phyloP scores from a whole-genome alignment of 2,329 filamentous ascomycete species.

The Aureobasidium sp. region DNA sequence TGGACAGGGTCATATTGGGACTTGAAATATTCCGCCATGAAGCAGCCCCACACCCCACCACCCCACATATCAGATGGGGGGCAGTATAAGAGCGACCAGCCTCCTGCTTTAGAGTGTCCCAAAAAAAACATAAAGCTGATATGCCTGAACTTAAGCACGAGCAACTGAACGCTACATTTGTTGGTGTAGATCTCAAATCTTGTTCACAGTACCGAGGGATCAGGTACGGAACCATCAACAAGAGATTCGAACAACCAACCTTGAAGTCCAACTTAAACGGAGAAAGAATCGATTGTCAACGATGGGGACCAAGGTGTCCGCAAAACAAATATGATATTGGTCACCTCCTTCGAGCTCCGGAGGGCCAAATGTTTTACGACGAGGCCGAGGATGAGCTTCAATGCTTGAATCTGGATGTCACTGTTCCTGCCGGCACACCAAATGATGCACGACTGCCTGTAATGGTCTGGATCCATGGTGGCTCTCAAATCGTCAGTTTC shows the following conservation, averaged over 20 bases:
- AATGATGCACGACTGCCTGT: conserved; percentile 30
- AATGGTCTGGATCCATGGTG: conserved; percentile 43
- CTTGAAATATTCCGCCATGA: background rate
- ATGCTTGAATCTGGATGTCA: conserved; percentile 40
- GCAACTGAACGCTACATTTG: conserved; percentile 18
- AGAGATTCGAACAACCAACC: conserved; percentile 17
- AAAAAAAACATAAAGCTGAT: background rate
- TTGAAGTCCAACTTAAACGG: conserved; percentile 19
- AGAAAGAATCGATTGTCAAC: conserved; percentile 22
- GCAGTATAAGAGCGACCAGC: conserved; percentile 3
- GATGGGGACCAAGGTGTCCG: conserved; percentile 34
- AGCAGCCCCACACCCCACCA: background rate
- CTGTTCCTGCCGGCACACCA: conserved; percentile 21
- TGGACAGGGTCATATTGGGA: background rate
- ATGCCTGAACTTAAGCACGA: conserved; percentile 17
- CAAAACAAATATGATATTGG: conserved; percentile 37
- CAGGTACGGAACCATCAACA: conserved; percentile 18
- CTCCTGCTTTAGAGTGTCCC: background rate
- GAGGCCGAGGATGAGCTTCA: conserved; percentile 38
- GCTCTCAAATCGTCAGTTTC: conserved; percentile 41
- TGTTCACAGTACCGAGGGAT: conserved; percentile 20
- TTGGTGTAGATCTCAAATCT: conserved; percentile 11
- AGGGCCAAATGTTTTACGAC: conserved; percentile 22
- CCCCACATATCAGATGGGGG: background rate
- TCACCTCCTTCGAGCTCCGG: conserved; percentile 39